These are phyloP conservation scores for Termitomyces sp. DNA, from an alignment of 768 basidiomycete genomes.

Conservation along the genomic window DNA sequence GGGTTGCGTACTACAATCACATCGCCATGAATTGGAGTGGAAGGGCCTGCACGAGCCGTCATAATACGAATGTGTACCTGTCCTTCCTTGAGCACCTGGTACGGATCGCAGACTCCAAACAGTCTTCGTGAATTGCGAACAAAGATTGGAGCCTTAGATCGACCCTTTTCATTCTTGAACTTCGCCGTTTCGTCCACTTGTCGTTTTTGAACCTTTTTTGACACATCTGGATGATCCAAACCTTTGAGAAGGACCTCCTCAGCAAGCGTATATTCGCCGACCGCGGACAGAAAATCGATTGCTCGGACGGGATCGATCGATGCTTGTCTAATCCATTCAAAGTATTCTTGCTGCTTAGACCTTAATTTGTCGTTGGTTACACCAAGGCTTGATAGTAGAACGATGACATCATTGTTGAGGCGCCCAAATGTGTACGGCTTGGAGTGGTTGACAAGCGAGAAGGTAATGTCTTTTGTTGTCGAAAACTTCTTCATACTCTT, in stretches of 20 bases:
- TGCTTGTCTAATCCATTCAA: conserved; percentile 51
- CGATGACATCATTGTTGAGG: conserved; percentile 66
- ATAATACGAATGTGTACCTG: conserved; percentile 60
- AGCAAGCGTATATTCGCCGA: conserved; percentile 42
- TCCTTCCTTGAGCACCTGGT: conserved; percentile 54
- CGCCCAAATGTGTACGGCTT: conserved; percentile 60
- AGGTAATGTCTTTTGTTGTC: conserved; percentile 49
- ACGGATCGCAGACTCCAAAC: conserved; percentile 67
- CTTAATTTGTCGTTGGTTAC: conserved; percentile 48
- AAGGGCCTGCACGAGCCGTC: conserved; percentile 40
- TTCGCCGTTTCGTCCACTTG: conserved; percentile 48
- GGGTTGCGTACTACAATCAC: conserved; percentile 66
- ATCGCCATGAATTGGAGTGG: conserved; percentile 54
- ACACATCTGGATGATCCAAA: conserved; percentile 37
- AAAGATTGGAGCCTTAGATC: conserved; percentile 52
- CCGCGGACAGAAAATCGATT: conserved; percentile 50
- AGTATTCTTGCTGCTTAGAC: conserved; percentile 52
- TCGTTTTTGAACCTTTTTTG: conserved; percentile 31
- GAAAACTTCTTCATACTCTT: conserved; percentile 70
- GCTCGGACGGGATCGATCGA: conserved; percentile 42
- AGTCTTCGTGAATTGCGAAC: conserved; percentile 57
- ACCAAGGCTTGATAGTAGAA: conserved; percentile 60
- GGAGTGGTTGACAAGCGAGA: conserved; percentile 64
- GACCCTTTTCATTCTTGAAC: conserved; percentile 46
- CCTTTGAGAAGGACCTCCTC: conserved; percentile 53